Conservation (phyloP, 1,284 basidiomycete species). For the Microbotryum scabiosae region DNA sequence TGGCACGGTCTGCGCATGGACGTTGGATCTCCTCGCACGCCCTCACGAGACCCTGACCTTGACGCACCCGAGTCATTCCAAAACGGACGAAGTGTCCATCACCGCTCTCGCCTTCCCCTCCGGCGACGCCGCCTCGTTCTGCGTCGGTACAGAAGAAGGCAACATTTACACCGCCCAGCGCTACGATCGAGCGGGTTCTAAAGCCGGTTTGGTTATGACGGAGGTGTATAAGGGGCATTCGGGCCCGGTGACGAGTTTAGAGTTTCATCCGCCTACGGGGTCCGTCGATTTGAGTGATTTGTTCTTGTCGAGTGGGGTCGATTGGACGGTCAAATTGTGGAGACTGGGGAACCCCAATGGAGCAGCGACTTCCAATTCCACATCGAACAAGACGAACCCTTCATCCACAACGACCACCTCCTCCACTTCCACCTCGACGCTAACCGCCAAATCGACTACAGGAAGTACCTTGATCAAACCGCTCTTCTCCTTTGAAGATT, state of each 20-base stretch:
- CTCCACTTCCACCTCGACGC: slow-evolving; percentile 47
- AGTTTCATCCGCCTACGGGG: slow-evolving; percentile 83
- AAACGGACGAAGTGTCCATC: slow-evolving; percentile 91
- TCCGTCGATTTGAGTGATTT: slow-evolving; percentile 90
- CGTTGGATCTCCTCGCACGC: slow-evolving; percentile 95
- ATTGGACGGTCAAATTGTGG: slow-evolving; percentile 97
- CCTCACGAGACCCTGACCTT: slow-evolving; percentile 92
- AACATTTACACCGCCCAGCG: slow-evolving; percentile 90
- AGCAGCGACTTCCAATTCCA: neutral
- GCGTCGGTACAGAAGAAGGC: slow-evolving; percentile 95
- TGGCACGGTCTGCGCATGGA: slow-evolving; percentile 93
- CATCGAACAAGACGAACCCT: neutral
- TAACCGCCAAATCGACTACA: slow-evolving; percentile 2
- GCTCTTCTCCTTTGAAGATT: slow-evolving; percentile 86
- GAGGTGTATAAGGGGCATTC: slow-evolving; percentile 88
- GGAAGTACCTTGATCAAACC: slow-evolving; percentile 52
- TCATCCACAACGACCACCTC: neutral
- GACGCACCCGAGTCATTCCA: slow-evolving; percentile 72
- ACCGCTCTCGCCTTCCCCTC: slow-evolving; percentile 86
- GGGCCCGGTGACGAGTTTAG: slow-evolving; percentile 83
- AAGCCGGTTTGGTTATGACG: slow-evolving; percentile 84
- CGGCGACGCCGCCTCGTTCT: slow-evolving; percentile 90
- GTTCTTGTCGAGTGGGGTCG: slow-evolving; percentile 81
- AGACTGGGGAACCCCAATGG: neutral
- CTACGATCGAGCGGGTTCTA: slow-evolving; percentile 90